Evolutionary conservation across 2,329 filamentous ascomycete genomes (phyloP).

Genomic region (Talaromyces verruculosus): DNA sequence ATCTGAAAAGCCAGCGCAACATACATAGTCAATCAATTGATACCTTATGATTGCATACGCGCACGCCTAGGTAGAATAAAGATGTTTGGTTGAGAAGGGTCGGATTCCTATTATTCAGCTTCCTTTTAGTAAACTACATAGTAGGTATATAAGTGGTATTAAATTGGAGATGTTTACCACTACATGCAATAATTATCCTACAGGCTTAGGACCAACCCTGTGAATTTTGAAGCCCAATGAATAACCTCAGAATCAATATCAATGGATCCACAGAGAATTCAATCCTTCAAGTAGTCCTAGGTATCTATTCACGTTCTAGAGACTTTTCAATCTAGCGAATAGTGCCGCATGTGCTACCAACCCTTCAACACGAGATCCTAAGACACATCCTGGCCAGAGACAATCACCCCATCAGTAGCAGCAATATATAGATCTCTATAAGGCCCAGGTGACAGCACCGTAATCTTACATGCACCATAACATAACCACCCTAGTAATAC

Average conservation of each 20-base stretch:
- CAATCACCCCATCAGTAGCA: not conserved
- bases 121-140: too few species aligned
- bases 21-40: not conserved
- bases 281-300: not conserved
- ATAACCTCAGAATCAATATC: not conserved
- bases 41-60: not conserved
- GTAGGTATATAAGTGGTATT: not conserved
- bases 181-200: not conserved
- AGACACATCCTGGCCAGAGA: not conserved
- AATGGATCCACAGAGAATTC: not conserved
- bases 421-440: too few species aligned
- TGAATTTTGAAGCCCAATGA: too few species aligned
- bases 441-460: too few species aligned
- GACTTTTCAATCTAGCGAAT: not conserved
- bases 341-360: not conserved
- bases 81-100: too few species aligned
- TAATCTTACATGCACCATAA: too few species aligned
- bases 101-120: not conserved
- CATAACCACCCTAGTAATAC: too few species aligned
- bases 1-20: not conserved
- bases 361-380: not conserved
- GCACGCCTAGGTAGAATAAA: too few species aligned
- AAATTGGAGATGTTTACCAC: not conserved
- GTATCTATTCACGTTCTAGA: not conserved
- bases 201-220: not conserved